Conservation (phyloP, 805 yeast genomes). For the Yamadazyma sp. region DNA sequence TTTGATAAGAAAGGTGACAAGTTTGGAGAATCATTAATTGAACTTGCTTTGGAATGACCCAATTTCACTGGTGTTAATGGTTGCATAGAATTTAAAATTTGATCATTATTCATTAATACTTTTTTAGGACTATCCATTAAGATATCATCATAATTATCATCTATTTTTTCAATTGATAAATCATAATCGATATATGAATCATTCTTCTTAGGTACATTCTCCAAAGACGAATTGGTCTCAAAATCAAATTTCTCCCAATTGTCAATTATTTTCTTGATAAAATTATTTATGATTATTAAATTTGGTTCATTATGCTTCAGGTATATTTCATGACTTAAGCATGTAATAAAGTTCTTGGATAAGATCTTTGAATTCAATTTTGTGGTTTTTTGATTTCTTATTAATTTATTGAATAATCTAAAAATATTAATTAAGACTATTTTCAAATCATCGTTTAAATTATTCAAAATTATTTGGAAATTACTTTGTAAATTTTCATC, state of each 20-base stretch:
- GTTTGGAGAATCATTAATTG: not conserved
- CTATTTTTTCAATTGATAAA: slow-evolving; percentile 25
- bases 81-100: slow-evolving; percentile 2
- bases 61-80: slow-evolving; percentile 1
- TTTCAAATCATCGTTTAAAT: slow-evolving; percentile 8
- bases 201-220: slow-evolving; percentile 13
- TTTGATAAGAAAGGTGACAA: too few species aligned
- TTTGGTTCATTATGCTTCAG: slow-evolving; percentile 43
- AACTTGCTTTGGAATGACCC: not conserved
- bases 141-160: slow-evolving; percentile 14
- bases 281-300: slow-evolving; percentile 50
- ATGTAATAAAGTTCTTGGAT: slow-evolving; percentile 50
- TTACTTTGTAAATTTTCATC: slow-evolving; percentile 40
- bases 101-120: slow-evolving; percentile 5
- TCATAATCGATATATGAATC: slow-evolving; percentile 34
- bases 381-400: slow-evolving; percentile 35
- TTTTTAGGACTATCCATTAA: slow-evolving; percentile 6
- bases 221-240: slow-evolving; percentile 12
- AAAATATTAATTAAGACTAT: slow-evolving; percentile 38
- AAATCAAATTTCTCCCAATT: slow-evolving; percentile 42
- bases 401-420: slow-evolving; percentile 32
- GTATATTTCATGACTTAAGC: slow-evolving; percentile 50
- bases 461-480: slow-evolving; percentile 9
- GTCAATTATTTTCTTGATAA: slow-evolving; percentile 50
- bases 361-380: slow-evolving; percentile 40